phyloP scores from a whole-genome alignment of 306 rosid genomes.

The Psophocarpus tetragonolobus region DNA sequence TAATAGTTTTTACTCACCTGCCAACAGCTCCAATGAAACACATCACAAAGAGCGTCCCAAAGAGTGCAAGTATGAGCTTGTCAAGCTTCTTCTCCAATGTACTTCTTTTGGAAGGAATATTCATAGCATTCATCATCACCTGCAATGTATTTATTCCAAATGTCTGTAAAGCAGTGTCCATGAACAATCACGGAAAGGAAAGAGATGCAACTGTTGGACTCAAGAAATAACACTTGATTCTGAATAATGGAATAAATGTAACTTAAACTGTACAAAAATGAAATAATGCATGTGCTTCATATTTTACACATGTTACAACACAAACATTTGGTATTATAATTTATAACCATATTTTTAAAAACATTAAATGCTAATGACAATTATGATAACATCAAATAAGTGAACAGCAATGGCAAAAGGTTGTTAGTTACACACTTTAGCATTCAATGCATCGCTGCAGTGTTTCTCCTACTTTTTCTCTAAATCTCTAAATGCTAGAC shows the following conservation, averaged over 20 bases:
- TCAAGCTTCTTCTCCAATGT: constrained; percentile 94
- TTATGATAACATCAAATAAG: neutral
- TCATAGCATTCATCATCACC: constrained; percentile 99
- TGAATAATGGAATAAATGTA: neutral
- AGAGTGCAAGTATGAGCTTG: constrained; percentile 81
- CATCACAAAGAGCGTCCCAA: constrained; percentile 69
- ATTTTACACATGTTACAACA: neutral
- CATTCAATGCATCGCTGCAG: neutral
- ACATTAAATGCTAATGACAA: neutral
- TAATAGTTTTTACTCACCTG: constrained; percentile 48
- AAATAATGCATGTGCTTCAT: neutral
- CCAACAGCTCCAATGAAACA: constrained; percentile 86
- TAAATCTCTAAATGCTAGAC: neutral
- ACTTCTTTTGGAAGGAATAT: constrained; percentile 97
- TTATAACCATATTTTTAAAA: neutral
- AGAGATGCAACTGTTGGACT: neutral
- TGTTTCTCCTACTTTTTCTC: neutral
- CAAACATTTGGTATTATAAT: neutral
- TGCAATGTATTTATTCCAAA: constrained; percentile 47
- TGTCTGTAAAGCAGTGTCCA: constrained; percentile 22
- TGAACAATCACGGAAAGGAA: constrained; percentile 9
- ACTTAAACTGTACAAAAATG: neutral
- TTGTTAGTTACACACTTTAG: neutral
- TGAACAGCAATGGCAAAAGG: neutral
- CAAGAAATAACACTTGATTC: neutral